A percentile compares a stretch with the other conserved stretches of the same genome.
Conservation (phyloP, 352 stramenopile species). For the Phytophthora hibernalis region DNA sequence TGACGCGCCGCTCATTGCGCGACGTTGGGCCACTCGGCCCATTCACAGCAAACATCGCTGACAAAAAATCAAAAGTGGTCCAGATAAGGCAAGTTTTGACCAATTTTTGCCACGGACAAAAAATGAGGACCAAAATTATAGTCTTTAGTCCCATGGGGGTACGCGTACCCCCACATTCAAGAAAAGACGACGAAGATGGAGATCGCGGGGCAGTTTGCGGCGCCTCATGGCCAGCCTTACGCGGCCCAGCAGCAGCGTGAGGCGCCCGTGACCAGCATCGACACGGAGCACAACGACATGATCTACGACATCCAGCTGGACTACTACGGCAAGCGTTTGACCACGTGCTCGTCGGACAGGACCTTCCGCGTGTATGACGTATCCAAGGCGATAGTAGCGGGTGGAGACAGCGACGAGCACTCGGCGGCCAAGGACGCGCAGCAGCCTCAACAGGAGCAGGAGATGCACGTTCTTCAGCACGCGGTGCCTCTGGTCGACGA, state of each 20-base stretch:
- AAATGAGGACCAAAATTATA: neutral
- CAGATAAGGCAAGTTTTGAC: too few relatives aligned
- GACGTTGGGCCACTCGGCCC: slow-evolving; percentile 71
- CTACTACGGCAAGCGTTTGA: slow-evolving; percentile 88
- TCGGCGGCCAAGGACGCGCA: slow-evolving; percentile 13
- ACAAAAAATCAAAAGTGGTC: slow-evolving; percentile 2
- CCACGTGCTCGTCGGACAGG: slow-evolving; percentile 82
- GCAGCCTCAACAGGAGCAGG: slow-evolving; percentile 16
- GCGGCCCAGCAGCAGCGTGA: slow-evolving; percentile 33
- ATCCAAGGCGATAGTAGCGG: slow-evolving; percentile 50
- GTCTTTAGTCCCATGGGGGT: neutral
- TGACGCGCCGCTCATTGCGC: slow-evolving; percentile 58
- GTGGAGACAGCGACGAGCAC: slow-evolving; percentile 10
- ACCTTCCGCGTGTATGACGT: slow-evolving; percentile 89
- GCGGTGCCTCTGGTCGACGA: slow-evolving; percentile 70
- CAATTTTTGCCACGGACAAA: too few relatives aligned
- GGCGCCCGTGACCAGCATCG: slow-evolving; percentile 66
- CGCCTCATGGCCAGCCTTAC: slow-evolving; percentile 20
- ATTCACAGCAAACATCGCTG: slow-evolving; percentile 80
- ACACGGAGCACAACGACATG: slow-evolving; percentile 91
- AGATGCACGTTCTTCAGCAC: slow-evolving; percentile 63
- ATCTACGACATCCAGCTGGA: slow-evolving; percentile 91
- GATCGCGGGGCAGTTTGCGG: slow-evolving; percentile 24
- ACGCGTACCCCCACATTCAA: too few relatives aligned
- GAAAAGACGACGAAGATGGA: slow-evolving; percentile 20